Evolutionary conservation across 169 alveolate species (phyloP), one percentile per base, ranked within the genome.

Genomic region (Plasmodium inui): DNA sequence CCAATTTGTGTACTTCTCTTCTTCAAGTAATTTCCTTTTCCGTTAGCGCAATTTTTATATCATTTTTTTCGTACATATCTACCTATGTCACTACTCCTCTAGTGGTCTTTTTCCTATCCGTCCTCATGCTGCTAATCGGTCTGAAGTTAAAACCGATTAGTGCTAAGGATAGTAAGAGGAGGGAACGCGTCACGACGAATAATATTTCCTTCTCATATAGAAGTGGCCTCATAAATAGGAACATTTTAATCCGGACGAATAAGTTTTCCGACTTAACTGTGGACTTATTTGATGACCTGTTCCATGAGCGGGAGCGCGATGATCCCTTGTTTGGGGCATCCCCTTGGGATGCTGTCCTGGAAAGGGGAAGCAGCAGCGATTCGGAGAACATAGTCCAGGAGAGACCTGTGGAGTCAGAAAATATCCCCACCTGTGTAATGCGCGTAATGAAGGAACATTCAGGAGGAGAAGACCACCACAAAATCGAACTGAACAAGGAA

Each of bases 11-110:
- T 67, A 83, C 92, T 32, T 67, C 92, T 32, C 32, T 83, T 9
- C 82, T 83, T 6, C 92, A 83, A 83, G 92, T 83, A 41, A 44
- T 83, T n/a, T 67, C 92, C n/a, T 70, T 83, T 70, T 67, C 73
- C 30, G 83, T 83, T 37, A 83, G 92, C 50, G 92, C 92, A n/a
- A 22, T 83, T 28, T 83, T 83, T 70, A 83, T 83, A 37, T 83
- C 92, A 19, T 19, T 83, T 17, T 67, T 83, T 67, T 83, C 92
- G 61, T 83, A 83, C 37, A 71, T 83, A 83, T 67, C 92, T 39
- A 22, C 39, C 22, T 83, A 83, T 83, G 32, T 26, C 28, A 61
- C 53, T 41, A 71, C 72, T 0, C 30, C 70, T n/a, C 41, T 39
- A 7, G 46, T 71, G 22, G 7, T 83, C n/a, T 83, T 83, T 37